These are phyloP conservation scores for Entamoeba dispar DNA, from an alignment of 208 protist genomes.

Conservation along the genomic window DNA sequence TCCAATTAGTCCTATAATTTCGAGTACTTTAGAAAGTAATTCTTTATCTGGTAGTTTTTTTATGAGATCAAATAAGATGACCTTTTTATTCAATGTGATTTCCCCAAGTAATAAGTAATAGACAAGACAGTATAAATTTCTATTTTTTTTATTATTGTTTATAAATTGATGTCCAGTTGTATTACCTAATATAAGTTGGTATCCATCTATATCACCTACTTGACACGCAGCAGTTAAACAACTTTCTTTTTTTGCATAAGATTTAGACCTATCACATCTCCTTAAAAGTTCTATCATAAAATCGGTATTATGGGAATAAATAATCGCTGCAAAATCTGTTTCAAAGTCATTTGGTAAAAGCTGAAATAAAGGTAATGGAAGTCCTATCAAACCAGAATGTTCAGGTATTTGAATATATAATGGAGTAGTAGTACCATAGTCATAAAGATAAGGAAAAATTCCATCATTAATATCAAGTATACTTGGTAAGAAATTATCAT, in stretches of 20 bases:
- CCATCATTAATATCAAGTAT: not conserved
- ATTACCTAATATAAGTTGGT: not conserved
- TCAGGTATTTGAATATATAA: not conserved
- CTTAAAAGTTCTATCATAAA: no score
- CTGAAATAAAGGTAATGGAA: not conserved
- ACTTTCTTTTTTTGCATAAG: not conserved
- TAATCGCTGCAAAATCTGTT: not conserved
- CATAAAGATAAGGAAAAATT: not conserved
- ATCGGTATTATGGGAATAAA: not conserved
- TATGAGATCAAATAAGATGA: not conserved
- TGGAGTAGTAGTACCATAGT: not conserved
- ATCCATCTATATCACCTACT: not conserved
- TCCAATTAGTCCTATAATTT: not conserved
- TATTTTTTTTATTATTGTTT: no score
- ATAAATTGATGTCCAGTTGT: no score
- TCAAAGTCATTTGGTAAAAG: not conserved
- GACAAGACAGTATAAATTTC: no score
- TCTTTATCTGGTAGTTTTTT: not conserved
- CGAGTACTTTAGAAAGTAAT: not conserved
- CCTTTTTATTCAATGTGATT: not conserved
- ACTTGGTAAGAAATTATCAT: not conserved
- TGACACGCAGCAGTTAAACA: not conserved
- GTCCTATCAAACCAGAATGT: not conserved
- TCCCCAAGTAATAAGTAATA: not conserved
- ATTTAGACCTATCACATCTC: no score